Evolutionary conservation across 768 basidiomycete genomes (phyloP), one percentile per base, ranked within the genome.

Genomic region (Leucogyrophana mollusca): DNA sequence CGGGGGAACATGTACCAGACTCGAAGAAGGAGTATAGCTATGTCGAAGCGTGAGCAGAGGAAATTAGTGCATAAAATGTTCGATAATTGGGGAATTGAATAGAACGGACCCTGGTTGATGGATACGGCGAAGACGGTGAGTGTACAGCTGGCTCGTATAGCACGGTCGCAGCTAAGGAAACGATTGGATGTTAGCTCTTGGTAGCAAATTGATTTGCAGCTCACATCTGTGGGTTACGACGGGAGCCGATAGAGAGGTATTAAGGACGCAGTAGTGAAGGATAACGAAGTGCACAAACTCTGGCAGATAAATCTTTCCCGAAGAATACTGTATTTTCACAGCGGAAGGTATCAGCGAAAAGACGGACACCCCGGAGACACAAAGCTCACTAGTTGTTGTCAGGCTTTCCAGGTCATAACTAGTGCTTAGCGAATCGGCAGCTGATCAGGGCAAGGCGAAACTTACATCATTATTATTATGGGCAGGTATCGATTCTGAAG

Each of bases 1-100:
- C 33, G 32, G 10, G 49, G 39, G 25, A 49, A 50, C 45, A 50
- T 46, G 39, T 50, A 40, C 49, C 49, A 50, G n/a, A 50, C 49
- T 4, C 49, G 46, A 14, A 50, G 46, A 20, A 47, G 18, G 22
- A 50, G 49, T 21, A 50, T 50, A 9, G 33, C 49, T 50, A 13
- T 30, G 21, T 25, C 23, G 21, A 23, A 4, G 32, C 25, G 2
- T 30, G 9, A 11, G 16, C 22, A 16, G 9, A 35, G 25, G 9
- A 20, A 30, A 16, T 9, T 30, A 30, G 18, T 3, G 10, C 16
- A 30, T 27, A n/a, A 40, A 8, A 3, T 21, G 9, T 23, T 17
- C 18, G 20, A 21, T 9, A n/a, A 25, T 33, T 22, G 3, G 27
- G 27, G 13, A 30, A 30, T 30, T 23, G n/a, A n/a, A n/a, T n/a